Conservation (phyloP, 2,329 filamentous ascomycete species). For the Calonectria crousiana region DNA sequence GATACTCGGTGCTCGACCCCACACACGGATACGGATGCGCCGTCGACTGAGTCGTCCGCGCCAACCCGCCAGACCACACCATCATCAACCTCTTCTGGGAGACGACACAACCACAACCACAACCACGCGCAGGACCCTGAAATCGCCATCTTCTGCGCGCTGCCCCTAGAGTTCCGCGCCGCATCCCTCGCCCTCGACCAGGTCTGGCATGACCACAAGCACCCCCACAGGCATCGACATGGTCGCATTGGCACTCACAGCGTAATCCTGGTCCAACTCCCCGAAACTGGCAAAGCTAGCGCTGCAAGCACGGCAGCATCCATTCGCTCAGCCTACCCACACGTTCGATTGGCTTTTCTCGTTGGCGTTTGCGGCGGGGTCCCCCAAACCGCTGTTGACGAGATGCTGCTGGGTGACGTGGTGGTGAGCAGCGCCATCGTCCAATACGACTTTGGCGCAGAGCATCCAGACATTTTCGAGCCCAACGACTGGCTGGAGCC, state of each 20-base stretch:
- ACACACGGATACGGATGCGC: neutral
- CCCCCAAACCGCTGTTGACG: neutral
- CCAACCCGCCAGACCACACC: neutral
- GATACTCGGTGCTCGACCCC: neutral
- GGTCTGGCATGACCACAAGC: neutral
- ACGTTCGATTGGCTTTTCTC: neutral
- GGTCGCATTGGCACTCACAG: neutral
- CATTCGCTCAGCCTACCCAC: neutral
- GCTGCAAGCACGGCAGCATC: neutral
- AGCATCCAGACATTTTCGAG: neutral
- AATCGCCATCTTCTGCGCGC: neutral
- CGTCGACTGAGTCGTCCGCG: neutral
- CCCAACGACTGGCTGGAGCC: neutral
- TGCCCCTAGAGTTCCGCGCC: neutral
- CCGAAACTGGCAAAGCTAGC: neutral
- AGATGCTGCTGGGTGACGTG: constrained; percentile 9
- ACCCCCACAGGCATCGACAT: neutral
- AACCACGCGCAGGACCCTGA: neutral
- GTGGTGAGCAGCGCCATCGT: neutral
- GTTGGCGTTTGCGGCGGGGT: neutral
- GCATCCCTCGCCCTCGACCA: neutral
- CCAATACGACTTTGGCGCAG: neutral
- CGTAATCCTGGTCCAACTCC: neutral
- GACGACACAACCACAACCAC: neutral
- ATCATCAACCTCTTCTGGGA: neutral